These are phyloP conservation scores for Scytalidium lignicola DNA, from an alignment of 2,329 filamentous ascomycete species.

Conservation along the genomic window DNA sequence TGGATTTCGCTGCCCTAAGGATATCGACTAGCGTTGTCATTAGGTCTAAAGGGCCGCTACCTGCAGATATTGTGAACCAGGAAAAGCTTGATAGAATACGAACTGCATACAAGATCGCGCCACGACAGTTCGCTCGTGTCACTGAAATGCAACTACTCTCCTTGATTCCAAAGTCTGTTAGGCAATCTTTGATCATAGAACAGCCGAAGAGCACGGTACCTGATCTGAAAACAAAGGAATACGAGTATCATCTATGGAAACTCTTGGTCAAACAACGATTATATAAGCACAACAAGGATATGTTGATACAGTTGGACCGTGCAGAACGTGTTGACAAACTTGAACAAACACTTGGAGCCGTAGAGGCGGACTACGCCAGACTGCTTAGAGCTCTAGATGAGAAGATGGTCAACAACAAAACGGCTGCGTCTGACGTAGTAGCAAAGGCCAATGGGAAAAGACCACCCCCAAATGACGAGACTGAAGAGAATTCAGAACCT, in stretches of 20 bases:
- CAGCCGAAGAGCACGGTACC: slow-evolving; percentile 37
- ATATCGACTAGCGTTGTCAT: slow-evolving; percentile 49
- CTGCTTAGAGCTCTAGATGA: slow-evolving; percentile 39
- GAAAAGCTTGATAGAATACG: slow-evolving; percentile 52
- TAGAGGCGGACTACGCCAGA: slow-evolving; percentile 69
- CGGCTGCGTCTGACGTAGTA: neutral
- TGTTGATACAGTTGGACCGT: slow-evolving; percentile 63
- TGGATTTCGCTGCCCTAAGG: slow-evolving; percentile 51
- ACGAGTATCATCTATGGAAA: slow-evolving; percentile 66
- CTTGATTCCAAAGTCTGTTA: slow-evolving; percentile 49
- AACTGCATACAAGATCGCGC: slow-evolving; percentile 62
- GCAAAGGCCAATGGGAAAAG: slow-evolving; percentile 2
- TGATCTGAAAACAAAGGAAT: slow-evolving; percentile 48
- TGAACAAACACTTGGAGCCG: slow-evolving; percentile 60
- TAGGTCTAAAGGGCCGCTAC: slow-evolving; percentile 41
- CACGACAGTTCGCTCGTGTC: slow-evolving; percentile 69
- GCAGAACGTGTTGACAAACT: slow-evolving; percentile 67
- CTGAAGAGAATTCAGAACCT: neutral
- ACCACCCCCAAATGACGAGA: neutral
- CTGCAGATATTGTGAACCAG: slow-evolving; percentile 53
- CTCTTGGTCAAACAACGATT: slow-evolving; percentile 72
- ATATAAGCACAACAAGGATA: slow-evolving; percentile 69
- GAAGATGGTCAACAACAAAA: neutral
- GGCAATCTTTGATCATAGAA: slow-evolving; percentile 42
- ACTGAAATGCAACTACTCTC: slow-evolving; percentile 72